These are phyloP conservation scores for Floccularia luteovirens DNA, from an alignment of 768 basidiomycete genomes.

Conservation along the genomic window DNA sequence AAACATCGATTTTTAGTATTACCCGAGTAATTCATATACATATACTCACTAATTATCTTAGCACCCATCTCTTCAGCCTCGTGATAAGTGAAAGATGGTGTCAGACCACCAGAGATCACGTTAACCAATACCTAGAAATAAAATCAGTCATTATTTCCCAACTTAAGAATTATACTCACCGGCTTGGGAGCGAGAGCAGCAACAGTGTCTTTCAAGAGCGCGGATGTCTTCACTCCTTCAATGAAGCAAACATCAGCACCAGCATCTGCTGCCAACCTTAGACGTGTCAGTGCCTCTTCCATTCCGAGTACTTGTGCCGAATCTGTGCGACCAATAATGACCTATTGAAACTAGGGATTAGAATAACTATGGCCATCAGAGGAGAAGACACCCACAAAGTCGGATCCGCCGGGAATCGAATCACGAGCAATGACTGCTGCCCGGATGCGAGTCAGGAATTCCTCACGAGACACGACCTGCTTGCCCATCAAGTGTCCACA, in stretches of 20 bases:
- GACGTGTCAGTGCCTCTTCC: slow-evolving; percentile 62
- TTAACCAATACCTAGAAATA: slow-evolving; percentile 56
- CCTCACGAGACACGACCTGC: slow-evolving; percentile 74
- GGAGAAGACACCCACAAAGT: slow-evolving; percentile 41
- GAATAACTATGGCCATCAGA: background rate
- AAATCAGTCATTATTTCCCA: background rate
- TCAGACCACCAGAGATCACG: slow-evolving; percentile 72
- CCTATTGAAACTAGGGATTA: slow-evolving; percentile 20
- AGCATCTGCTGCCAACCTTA: slow-evolving; percentile 64
- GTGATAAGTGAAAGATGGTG: slow-evolving; percentile 62
- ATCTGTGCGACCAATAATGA: slow-evolving; percentile 72
- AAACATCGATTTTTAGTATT: background rate
- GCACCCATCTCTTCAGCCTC: slow-evolving; percentile 67
- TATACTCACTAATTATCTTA: slow-evolving; percentile 64
- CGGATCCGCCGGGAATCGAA: slow-evolving; percentile 64
- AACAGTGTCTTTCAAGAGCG: slow-evolving; percentile 57
- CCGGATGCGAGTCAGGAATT: slow-evolving; percentile 65
- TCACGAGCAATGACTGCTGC: slow-evolving; percentile 75
- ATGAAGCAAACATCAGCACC: slow-evolving; percentile 82
- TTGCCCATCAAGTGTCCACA: slow-evolving; percentile 79
- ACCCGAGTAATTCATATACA: background rate
- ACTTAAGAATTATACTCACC: slow-evolving; percentile 20
- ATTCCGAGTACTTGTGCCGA: slow-evolving; percentile 74
- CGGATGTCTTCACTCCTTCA: slow-evolving; percentile 66
- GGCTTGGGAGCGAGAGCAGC: slow-evolving; percentile 66